phyloP scores from a whole-genome alignment of 345 rosid species.

The Acer negundo region DNA sequence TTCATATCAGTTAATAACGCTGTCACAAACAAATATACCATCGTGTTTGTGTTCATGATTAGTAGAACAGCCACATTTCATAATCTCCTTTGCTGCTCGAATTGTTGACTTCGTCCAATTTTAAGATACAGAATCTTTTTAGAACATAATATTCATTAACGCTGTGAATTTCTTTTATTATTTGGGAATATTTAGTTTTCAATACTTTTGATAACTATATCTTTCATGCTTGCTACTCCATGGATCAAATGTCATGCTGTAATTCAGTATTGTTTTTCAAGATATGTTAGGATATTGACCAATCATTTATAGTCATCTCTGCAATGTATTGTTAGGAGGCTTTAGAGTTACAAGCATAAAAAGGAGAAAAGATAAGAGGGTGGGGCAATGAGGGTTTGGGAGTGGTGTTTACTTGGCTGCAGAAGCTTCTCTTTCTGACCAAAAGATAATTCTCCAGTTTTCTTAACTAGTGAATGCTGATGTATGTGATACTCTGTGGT shows the following conservation, averaged over 20 bases:
- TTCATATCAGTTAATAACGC: not conserved
- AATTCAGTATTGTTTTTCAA: not conserved
- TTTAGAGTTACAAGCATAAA: not conserved
- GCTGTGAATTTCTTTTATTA: not conserved
- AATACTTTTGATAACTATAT: not conserved
- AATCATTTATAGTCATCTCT: not conserved
- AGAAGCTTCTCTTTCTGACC: not conserved
- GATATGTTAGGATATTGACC: not conserved
- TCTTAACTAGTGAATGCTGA: not conserved
- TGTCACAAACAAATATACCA: not conserved
- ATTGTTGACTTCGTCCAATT: no score
- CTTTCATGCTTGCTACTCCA: not conserved
- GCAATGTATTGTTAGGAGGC: not conserved
- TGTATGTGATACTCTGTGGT: not conserved
- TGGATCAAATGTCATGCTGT: not conserved
- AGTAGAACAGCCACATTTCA: not conserved
- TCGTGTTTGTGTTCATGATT: not conserved
- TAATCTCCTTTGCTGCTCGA: no score
- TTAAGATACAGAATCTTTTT: not conserved
- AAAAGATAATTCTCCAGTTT: not conserved
- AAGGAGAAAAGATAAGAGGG: not conserved
- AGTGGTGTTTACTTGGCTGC: not conserved
- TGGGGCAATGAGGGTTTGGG: not conserved
- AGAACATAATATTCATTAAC: not conserved
- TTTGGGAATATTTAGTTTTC: not conserved